Conservation (phyloP, 768 basidiomycete genomes). For the Cyathus striatus region DNA sequence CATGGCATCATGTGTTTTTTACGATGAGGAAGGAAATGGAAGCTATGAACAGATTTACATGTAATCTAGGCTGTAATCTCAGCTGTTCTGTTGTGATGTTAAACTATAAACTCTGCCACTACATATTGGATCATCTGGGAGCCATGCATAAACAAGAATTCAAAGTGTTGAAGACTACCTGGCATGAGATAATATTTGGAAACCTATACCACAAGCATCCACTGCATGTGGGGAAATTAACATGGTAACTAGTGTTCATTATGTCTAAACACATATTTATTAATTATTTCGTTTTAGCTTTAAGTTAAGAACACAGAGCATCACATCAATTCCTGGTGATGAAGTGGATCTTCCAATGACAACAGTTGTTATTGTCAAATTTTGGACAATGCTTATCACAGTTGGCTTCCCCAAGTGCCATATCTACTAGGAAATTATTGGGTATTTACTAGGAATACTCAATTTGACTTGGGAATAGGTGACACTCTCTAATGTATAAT, state of each 20-base stretch:
- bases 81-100: not conserved
- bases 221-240: not conserved
- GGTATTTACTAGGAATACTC: not conserved
- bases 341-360: not conserved
- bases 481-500: not conserved
- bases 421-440: not conserved
- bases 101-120: not conserved
- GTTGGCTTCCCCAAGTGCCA: not conserved
- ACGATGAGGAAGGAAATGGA: not conserved
- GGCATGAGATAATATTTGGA: not conserved
- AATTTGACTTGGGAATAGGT: not conserved
- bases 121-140: not conserved
- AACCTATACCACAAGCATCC: not conserved
- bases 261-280: not conserved
- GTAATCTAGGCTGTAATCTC: not conserved
- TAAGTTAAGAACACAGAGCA: not conserved
- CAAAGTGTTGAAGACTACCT: not conserved
- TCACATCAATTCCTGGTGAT: not conserved
- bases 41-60: not conserved
- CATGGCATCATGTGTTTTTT: not conserved
- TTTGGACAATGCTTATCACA: not conserved
- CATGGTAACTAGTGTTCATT: no score
- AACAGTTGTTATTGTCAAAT: not conserved
- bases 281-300: not conserved
- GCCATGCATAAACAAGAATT: not conserved